phyloP scores from a whole-genome alignment of 208 protist genomes.

The Wallacemonas rigidus region DNA sequence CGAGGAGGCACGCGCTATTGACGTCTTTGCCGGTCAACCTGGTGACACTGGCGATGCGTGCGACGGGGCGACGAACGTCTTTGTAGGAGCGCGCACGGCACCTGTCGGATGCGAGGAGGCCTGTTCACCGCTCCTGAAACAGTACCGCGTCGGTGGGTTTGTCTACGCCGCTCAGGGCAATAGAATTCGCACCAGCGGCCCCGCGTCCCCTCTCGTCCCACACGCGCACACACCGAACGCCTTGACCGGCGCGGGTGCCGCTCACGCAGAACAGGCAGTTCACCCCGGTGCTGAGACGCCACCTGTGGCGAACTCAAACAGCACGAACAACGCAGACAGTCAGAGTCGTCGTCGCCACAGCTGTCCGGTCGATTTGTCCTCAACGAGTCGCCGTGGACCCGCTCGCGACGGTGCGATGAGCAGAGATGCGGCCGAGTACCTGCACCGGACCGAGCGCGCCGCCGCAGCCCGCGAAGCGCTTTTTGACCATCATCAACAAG shows the following conservation, averaged over 20 bases:
- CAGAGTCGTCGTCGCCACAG: background rate
- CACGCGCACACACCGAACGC: background rate
- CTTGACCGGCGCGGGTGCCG: background rate
- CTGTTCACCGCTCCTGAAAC: no score
- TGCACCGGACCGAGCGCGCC: background rate
- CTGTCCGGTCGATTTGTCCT: background rate
- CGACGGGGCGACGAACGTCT: no score
- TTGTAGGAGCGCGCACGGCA: no score
- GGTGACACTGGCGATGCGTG: no score
- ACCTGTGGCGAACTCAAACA: background rate
- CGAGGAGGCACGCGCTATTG: conserved; percentile 8
- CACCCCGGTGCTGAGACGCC: no score
- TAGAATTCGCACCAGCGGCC: background rate
- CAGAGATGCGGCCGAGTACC: background rate
- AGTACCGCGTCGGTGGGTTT: background rate
- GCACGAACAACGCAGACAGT: conserved; percentile 7
- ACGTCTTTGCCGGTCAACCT: background rate
- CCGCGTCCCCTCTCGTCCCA: background rate
- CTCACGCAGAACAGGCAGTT: no score
- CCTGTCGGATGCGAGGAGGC: no score
- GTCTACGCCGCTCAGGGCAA: background rate
- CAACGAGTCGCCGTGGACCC: background rate
- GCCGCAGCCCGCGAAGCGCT: background rate
- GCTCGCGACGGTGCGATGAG: background rate
- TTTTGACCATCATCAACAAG: background rate